Evolutionary conservation across 2,329 filamentous ascomycete genomes (phyloP), one percentile per base, ranked within the genome.

Genomic region (Xylaria hypoxylon): DNA sequence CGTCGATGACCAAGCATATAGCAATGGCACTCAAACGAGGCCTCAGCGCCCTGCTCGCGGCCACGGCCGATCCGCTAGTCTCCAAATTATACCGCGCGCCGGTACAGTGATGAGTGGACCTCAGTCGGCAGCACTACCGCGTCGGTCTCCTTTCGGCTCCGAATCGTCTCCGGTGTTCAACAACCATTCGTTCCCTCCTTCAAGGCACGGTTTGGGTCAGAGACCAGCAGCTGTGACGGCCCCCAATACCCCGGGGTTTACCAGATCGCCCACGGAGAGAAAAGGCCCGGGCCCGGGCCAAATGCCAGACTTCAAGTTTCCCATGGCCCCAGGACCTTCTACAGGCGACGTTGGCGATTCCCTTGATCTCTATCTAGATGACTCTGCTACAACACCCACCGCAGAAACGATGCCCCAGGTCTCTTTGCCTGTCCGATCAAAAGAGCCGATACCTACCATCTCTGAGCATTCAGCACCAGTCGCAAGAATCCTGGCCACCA

Each of bases 11-110:
- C 79, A 83, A 48, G 71, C 73, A 22, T 79, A 81, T 55, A 78
- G 77, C 62, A 82, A 81, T 68, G 82, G 85, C 31, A 72, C 77
- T 15, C 75, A 80, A 1, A 68, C 74, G 35, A 79, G 81, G 71
- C 79, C 84, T 22, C 80, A 84, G 58, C 84, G 87, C 59, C 85
- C 87, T 22, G 76, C 75, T 19, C 88, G 88, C 72, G 87, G 90
- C 4, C 94, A 97, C 82, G 88, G 85, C 53, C 86, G 94, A 59
- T 93, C 93, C 42, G 88, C 92, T 26, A 97, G 94, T 81, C 80
- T 97, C 66, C 94, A 97, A 77, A 90, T 95, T 71, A 77, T 88
- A 69, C 83, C 89, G 52, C 84, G 84, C 68, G 68, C 76, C n/a
- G 71, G 72, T 75, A 70, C 79, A 76, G 74, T 80, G 79, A 85